Percentiles rank a stretch among this genome's conserved stretches.
phyloP scores from a whole-genome alignment of 495 filamentous ascomycete genomes.

The Penicillium antarcticum region DNA sequence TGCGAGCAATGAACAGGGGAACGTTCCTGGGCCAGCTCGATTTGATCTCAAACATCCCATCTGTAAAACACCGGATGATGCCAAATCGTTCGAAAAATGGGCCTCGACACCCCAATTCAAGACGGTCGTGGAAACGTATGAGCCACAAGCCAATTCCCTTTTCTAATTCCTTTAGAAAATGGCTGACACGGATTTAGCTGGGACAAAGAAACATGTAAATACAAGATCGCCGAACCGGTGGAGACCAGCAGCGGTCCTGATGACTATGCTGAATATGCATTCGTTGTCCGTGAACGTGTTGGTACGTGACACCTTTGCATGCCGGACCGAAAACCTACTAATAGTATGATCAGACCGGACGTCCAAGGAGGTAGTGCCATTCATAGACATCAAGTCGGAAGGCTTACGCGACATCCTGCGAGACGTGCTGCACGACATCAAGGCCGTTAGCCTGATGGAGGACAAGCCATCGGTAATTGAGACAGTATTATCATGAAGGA shows the following conservation, averaged over 20 bases:
- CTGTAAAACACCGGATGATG: constrained; percentile 20
- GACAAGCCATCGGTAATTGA: constrained; percentile 19
- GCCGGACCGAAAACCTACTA: constrained; percentile 4
- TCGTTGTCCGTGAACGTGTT: constrained; percentile 23
- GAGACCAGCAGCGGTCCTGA: constrained; percentile 14
- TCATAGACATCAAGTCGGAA: constrained; percentile 29
- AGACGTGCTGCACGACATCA: constrained; percentile 24
- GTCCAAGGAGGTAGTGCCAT: constrained; percentile 16
- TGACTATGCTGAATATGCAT: constrained; percentile 23
- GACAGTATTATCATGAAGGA: constrained; percentile 8
- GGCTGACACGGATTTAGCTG: constrained; percentile 17
- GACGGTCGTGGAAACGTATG: constrained; percentile 19
- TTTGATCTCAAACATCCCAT: constrained; percentile 19
- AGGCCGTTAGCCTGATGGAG: constrained; percentile 29
- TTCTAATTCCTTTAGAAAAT: constrained; percentile 6
- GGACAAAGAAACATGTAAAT: constrained; percentile 27
- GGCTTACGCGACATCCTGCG: constrained; percentile 29
- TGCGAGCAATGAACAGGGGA: constrained; percentile 2
- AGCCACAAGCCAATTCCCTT: constrained; percentile 4
- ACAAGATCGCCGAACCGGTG: constrained; percentile 15
- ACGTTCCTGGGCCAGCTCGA: constrained; percentile 8
- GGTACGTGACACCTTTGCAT: constrained; percentile 17
- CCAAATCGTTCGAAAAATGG: constrained; percentile 21
- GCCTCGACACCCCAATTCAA: constrained; percentile 18
- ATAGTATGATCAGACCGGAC: constrained; percentile 19